A percentile compares a stretch with the other conserved stretches of the same genome.
These are phyloP conservation scores for Hyaloscypha bicolor DNA, from an alignment of 495 filamentous ascomycete species.

Conservation along the genomic window DNA sequence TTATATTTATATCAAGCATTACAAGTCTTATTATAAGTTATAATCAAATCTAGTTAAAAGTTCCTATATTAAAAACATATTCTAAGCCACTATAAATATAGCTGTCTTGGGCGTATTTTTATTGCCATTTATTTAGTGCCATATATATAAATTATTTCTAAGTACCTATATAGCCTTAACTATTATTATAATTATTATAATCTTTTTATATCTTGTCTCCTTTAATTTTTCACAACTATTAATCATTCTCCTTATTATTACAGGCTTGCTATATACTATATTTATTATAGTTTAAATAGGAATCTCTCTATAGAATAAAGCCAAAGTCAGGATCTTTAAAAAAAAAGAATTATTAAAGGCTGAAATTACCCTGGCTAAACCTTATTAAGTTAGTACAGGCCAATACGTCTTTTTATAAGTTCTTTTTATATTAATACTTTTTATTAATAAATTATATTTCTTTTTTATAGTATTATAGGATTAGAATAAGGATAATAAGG, in stretches of 20 bases:
- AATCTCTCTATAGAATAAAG: constrained; percentile 19
- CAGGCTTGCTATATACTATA: constrained; percentile 11
- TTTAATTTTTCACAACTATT: constrained; percentile 16
- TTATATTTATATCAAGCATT: constrained; percentile 23
- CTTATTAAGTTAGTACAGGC: constrained; percentile 17
- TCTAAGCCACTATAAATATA: constrained; percentile 25
- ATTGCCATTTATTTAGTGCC: constrained; percentile 18
- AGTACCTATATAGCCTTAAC: constrained; percentile 14
- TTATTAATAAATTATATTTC: too few relatives aligned
- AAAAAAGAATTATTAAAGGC: constrained; percentile 21
- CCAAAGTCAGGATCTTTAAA: constrained; percentile 21
- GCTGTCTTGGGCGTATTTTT: constrained; percentile 24
- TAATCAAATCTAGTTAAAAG: constrained; percentile 27
- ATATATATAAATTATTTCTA: constrained; percentile 24
- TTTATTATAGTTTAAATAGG: constrained; percentile 17
- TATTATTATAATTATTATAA: constrained; percentile 11
- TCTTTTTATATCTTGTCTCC: constrained; percentile 12
- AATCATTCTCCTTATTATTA: constrained; percentile 15
- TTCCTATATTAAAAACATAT: constrained; percentile 22
- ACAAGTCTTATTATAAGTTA: constrained; percentile 28
- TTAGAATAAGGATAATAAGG: constrained; percentile 16
- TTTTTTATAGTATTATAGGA: too few relatives aligned
- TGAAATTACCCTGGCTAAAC: constrained; percentile 15
- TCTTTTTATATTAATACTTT: too few relatives aligned
- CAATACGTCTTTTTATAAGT: constrained; percentile 21